Conservation (phyloP, 108 stramenopile species). For the Parietichytrium sp. region DNA sequence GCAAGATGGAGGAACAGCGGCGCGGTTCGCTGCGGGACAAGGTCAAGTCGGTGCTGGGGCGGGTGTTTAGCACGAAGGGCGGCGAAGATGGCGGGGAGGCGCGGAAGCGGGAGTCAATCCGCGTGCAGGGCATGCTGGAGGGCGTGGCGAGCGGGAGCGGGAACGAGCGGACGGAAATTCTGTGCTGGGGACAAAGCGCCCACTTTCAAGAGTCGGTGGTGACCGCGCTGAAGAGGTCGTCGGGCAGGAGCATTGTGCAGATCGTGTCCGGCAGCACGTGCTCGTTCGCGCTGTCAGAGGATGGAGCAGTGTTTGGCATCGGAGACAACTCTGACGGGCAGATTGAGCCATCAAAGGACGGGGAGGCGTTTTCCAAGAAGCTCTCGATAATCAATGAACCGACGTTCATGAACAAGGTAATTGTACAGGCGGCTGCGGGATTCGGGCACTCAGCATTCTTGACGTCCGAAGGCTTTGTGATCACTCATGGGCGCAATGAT, state of each 20-base stretch:
- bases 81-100: too few species aligned
- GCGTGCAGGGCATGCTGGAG: too few species aligned
- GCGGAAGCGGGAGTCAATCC: too few species aligned
- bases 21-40: too few species aligned
- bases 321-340: slow-evolving; percentile 62
- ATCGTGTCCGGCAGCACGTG: slow-evolving; percentile 41
- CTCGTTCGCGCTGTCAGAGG: slow-evolving; percentile 51
- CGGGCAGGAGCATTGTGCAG: neutral
- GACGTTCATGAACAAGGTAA: slow-evolving; percentile 33
- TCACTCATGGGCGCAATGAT: slow-evolving; percentile 55
- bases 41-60: too few species aligned
- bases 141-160: too few species aligned
- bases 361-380: neutral
- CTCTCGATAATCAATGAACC: slow-evolving; percentile 40
- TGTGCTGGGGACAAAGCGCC: too few species aligned
- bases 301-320: slow-evolving; percentile 46
- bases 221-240: too few species aligned
- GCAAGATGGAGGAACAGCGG: too few species aligned
- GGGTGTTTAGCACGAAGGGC: too few species aligned
- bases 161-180: too few species aligned
- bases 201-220: too few species aligned
- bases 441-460: slow-evolving; percentile 53
- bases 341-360: neutral
- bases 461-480: slow-evolving; percentile 43
- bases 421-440: slow-evolving; percentile 51